Base-by-base conservation (phyloP, 257 asterid species). In the Handroanthus guayacan region DNA sequence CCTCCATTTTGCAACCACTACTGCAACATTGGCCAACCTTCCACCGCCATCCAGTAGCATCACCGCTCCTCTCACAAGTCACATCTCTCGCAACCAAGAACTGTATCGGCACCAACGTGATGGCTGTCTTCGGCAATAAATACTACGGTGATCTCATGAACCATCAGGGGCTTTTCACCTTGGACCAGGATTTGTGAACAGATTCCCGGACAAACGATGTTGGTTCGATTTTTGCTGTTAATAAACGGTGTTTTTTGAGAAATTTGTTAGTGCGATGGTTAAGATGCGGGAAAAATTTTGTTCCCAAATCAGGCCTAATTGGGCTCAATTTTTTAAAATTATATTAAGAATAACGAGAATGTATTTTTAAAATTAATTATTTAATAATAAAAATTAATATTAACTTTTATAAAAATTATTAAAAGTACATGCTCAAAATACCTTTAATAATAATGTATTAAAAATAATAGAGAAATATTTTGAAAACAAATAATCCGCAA, bases 111-210 rank as follows among this genome's bases (percentile, higher is more conserved):
- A 85, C 88, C 62, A 95, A 88, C 58, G 87, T 86, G 3, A 93
- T 92, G 56, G 84, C 97, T 2, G n/a, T n/a, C 96, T 92, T 91
- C 54, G 97, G 89, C 64, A 91, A 91, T 70, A 87, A 74, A 52
- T 91, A 92, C 84, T 90, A 84, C 51, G 90, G 90, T 0, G 87
- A 87, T 60, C 93, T 92, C 36, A 71, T 90, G 94, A 88, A 92
- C 60, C 79, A 90, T 1, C 93, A 92, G 70, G 97, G 97, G 0
- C 68, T 92, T 10, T 92, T 88, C 75, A 88, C 94, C 0, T 92
- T 96, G 4, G 97, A 91, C 62, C 96, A 91, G 76, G 97, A 91
- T 45, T 54, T 91, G 83, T 89, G 88, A 82, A 84, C 91, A 0
- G 94, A 91, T 71, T 37, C 54, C 0, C 60, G 94, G 64, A 91